These are phyloP conservation scores for Chaetomium strumarium DNA, from an alignment of 2,329 filamentous ascomycete genomes.

Conservation along the genomic window DNA sequence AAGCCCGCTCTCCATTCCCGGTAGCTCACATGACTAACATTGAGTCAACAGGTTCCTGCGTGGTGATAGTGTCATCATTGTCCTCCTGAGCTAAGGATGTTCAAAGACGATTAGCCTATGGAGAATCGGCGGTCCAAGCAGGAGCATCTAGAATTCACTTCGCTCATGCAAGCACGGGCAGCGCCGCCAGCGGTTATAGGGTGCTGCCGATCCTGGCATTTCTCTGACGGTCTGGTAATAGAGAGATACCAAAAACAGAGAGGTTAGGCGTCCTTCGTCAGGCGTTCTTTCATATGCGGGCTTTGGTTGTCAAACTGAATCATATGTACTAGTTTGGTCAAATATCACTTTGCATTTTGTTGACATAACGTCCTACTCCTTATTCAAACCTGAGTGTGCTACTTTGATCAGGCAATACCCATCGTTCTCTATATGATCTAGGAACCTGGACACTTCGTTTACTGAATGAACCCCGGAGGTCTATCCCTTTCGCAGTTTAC, in stretches of 20 bases:
- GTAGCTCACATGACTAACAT: slow-evolving; percentile 3
- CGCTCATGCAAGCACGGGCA: background rate
- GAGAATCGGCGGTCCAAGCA: background rate
- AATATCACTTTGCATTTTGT: background rate
- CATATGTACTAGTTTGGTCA: background rate
- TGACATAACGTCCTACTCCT: background rate
- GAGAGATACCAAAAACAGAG: slow-evolving; percentile 2
- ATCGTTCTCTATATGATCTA: too few relatives aligned
- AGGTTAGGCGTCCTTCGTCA: slow-evolving; percentile 6
- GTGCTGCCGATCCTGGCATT: background rate
- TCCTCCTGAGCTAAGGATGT: slow-evolving; percentile 21
- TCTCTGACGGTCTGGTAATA: background rate
- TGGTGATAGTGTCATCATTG: slow-evolving; percentile 25
- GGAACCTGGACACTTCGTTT: too few relatives aligned
- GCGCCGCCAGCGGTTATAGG: background rate
- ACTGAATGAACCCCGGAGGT: too few relatives aligned
- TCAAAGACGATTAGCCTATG: background rate
- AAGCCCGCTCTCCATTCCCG: background rate
- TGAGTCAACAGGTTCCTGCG: slow-evolving; percentile 21
- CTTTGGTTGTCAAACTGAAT: slow-evolving; percentile 5
- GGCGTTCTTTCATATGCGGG: slow-evolving; percentile 3
- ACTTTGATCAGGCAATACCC: too few relatives aligned
- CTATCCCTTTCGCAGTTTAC: too few relatives aligned
- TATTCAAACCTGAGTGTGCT: too few relatives aligned
- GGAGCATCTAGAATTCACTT: background rate